Conservation (phyloP, 2,329 filamentous ascomycete species). For the Phaeosphaeriaceae sp. region DNA sequence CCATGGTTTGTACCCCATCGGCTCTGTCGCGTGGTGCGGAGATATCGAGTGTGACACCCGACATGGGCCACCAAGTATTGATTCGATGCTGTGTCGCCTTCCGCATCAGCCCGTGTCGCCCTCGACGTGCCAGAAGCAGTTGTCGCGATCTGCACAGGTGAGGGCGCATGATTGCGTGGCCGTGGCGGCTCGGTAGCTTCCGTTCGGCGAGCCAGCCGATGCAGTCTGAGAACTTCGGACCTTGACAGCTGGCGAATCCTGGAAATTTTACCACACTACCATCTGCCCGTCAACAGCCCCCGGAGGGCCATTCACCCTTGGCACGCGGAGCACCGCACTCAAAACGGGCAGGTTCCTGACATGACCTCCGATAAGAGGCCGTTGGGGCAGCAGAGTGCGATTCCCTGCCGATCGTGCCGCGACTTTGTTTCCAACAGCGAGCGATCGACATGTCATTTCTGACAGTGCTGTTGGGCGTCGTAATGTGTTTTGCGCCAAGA, state of each 20-base stretch:
- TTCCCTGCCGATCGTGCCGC: constrained; percentile 13
- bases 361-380: constrained; percentile 22
- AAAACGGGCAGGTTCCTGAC: constrained; percentile 11
- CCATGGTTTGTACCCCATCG: constrained; percentile 16
- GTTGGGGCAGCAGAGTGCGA: constrained; percentile 18
- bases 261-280: constrained; percentile 6
- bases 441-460: constrained; percentile 18
- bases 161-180: constrained; percentile 33
- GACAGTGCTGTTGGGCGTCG: constrained; percentile 7
- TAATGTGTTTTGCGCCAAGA: constrained; percentile 7
- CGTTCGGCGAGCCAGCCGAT: constrained; percentile 33
- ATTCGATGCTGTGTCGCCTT: constrained; percentile 23
- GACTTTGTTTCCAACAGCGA: constrained; percentile 17
- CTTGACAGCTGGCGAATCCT: not conserved
- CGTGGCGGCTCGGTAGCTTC: constrained; percentile 33
- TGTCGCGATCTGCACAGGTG: constrained; percentile 24
- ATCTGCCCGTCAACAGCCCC: constrained; percentile 10
- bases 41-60: constrained; percentile 11
- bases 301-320: constrained; percentile 13
- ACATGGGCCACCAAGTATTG: constrained; percentile 26
- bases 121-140: constrained; percentile 8
- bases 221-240: constrained; percentile 12
- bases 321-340: constrained; percentile 13
- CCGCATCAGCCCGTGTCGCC: constrained; percentile 9
- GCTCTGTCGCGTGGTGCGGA: constrained; percentile 21